Evolutionary conservation across 2,329 filamentous ascomycete genomes (phyloP).

Genomic region (Colletotrichum magnum): DNA sequence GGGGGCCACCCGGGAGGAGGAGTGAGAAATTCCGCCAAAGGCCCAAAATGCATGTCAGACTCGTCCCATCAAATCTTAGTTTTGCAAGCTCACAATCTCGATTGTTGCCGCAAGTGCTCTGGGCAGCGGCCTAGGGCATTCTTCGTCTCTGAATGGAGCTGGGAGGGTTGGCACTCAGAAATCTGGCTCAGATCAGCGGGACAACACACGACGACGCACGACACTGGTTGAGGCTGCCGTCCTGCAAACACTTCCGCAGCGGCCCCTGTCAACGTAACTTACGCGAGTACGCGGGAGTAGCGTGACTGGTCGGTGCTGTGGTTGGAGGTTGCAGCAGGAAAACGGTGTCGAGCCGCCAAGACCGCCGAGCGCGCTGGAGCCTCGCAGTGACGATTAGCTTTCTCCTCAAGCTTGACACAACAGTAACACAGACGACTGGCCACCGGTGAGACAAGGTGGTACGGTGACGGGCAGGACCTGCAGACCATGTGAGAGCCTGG

Average conservation of each 20-base stretch:
- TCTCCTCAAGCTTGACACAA: not conserved
- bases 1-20: constrained; percentile 19
- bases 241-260: constrained; percentile 29
- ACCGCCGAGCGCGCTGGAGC: constrained; percentile 33
- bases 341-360: constrained; percentile 37
- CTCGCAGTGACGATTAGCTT: constrained; percentile 21
- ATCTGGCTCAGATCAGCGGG: constrained; percentile 28
- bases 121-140: not conserved
- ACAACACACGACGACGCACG: constrained; percentile 18
- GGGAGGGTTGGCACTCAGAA: too few relatives aligned
- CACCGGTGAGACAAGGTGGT: constrained; percentile 29
- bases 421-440: not conserved
- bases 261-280: constrained; percentile 11
- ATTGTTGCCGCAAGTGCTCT: constrained; percentile 23
- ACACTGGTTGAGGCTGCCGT: constrained; percentile 20
- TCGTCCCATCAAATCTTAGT: constrained; percentile 29
- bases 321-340: constrained; percentile 19
- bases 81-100: constrained; percentile 33
- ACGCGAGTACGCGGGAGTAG: constrained; percentile 27
- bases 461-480: constrained; percentile 26
- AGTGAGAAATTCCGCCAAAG: constrained; percentile 24
- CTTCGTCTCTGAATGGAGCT: too few relatives aligned
- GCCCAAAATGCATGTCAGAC: constrained; percentile 9
- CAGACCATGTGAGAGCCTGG: constrained; percentile 17
- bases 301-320: constrained; percentile 23